A percentile compares a stretch with the other conserved stretches of the same genome.
These are phyloP conservation scores for Verticillium dahliae DNA, from an alignment of 2,329 filamentous ascomycete genomes.

Conservation along the genomic window DNA sequence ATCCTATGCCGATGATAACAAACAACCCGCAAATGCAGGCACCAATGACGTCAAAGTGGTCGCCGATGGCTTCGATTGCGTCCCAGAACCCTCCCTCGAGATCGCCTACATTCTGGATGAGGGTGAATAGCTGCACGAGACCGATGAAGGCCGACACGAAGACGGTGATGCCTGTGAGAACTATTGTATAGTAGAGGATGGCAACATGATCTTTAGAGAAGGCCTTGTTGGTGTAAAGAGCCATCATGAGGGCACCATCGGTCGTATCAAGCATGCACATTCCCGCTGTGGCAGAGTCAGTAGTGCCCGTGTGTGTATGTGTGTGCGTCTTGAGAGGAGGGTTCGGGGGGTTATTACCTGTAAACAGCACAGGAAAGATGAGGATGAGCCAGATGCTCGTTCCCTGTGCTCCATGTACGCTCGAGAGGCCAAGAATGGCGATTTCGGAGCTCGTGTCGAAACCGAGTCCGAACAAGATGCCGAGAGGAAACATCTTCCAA, in stretches of 20 bases:
- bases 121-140: conserved; percentile 72
- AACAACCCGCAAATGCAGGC: conserved; percentile 84
- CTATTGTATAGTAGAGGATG: conserved; percentile 88
- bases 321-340: not conserved
- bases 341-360: conserved; percentile 39
- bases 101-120: conserved; percentile 69
- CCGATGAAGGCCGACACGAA: conserved; percentile 82
- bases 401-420: conserved; percentile 76
- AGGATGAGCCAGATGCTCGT: conserved; percentile 92
- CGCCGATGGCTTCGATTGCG: conserved; percentile 67
- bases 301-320: not conserved
- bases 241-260: conserved; percentile 93
- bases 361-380: conserved; percentile 86
- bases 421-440: conserved; percentile 83
- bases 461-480: conserved; percentile 82
- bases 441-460: conserved; percentile 96
- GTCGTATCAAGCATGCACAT: conserved; percentile 95
- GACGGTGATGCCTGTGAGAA: conserved; percentile 78
- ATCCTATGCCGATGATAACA: conserved; percentile 66
- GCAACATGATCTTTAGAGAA: conserved; percentile 79
- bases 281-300: conserved; percentile 48
- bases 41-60: conserved; percentile 81
- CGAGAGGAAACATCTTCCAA: conserved; percentile 96
- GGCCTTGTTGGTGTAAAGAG: conserved; percentile 75
- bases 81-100: conserved; percentile 83